Conservation (phyloP, 2,329 filamentous ascomycete species). For the Hyphodiscus sp. region DNA sequence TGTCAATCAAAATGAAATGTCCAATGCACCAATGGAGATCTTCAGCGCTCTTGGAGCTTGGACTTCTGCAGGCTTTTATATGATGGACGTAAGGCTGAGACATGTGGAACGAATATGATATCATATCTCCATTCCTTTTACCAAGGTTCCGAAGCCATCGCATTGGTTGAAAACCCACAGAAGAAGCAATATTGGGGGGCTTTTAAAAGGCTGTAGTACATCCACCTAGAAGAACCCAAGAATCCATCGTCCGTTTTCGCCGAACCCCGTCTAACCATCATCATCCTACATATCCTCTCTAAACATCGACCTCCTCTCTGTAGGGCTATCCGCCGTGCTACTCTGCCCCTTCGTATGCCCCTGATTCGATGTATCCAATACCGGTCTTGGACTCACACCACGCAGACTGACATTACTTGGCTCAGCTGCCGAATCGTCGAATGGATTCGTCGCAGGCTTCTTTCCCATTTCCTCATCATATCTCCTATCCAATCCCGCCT, state of each 20-base stretch:
- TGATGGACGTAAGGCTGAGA: not conserved
- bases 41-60: not conserved
- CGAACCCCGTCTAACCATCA: not conserved
- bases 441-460: slow-evolving; percentile 50
- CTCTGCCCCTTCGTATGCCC: slow-evolving; percentile 28
- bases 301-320: slow-evolving; percentile 64
- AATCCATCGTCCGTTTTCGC: slow-evolving; percentile 1
- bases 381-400: slow-evolving; percentile 72
- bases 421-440: slow-evolving; percentile 59
- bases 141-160: not conserved
- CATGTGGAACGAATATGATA: not conserved
- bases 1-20: not conserved
- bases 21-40: not conserved
- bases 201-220: not conserved
- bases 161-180: not conserved
- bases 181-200: not conserved
- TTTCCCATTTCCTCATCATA: slow-evolving; percentile 41
- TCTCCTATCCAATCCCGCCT: slow-evolving; percentile 37
- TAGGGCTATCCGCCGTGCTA: slow-evolving; percentile 44
- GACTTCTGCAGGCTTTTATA: not conserved
- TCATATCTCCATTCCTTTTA: not conserved
- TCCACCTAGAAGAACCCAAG: not conserved
- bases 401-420: slow-evolving; percentile 55
- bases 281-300: slow-evolving; percentile 54
- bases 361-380: slow-evolving; percentile 40